Conservation (phyloP, 371 early-diverging fungal genomes). For the Mucor mucedo region DNA sequence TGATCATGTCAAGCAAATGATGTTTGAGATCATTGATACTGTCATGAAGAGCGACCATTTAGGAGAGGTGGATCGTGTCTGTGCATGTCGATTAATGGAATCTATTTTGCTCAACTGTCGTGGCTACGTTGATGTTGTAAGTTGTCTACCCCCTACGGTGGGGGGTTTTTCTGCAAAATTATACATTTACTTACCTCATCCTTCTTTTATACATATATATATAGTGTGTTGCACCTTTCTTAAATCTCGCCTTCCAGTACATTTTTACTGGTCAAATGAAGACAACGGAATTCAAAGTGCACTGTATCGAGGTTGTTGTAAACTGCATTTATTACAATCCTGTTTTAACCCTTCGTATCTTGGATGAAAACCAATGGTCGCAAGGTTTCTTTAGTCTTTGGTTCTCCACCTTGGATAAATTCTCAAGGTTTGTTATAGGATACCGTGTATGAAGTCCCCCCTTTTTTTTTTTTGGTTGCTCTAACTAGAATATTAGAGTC, state of each 20-base stretch:
- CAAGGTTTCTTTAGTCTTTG: slow-evolving; percentile 82
- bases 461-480: no score
- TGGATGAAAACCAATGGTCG: slow-evolving; percentile 81
- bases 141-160: neutral
- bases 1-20: slow-evolving; percentile 64
- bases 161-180: neutral
- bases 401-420: slow-evolving; percentile 73
- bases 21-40: slow-evolving; percentile 74
- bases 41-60: slow-evolving; percentile 72
- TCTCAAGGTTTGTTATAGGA: slow-evolving; percentile 57
- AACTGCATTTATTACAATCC: slow-evolving; percentile 89
- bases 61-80: slow-evolving; percentile 73
- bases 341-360: slow-evolving; percentile 64
- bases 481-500: slow-evolving; percentile 55
- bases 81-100: slow-evolving; percentile 81
- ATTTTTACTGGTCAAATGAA: slow-evolving; percentile 66
- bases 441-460: neutral
- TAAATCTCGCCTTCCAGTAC: slow-evolving; percentile 68
- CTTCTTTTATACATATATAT: neutral
- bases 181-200: neutral
- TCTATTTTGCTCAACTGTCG: slow-evolving; percentile 79
- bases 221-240: slow-evolving; percentile 58
- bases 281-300: slow-evolving; percentile 59
- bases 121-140: slow-evolving; percentile 72
- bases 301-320: slow-evolving; percentile 73